Evolutionary conservation across 768 basidiomycete genomes (phyloP).

Genomic region (Amanita rubescens): DNA sequence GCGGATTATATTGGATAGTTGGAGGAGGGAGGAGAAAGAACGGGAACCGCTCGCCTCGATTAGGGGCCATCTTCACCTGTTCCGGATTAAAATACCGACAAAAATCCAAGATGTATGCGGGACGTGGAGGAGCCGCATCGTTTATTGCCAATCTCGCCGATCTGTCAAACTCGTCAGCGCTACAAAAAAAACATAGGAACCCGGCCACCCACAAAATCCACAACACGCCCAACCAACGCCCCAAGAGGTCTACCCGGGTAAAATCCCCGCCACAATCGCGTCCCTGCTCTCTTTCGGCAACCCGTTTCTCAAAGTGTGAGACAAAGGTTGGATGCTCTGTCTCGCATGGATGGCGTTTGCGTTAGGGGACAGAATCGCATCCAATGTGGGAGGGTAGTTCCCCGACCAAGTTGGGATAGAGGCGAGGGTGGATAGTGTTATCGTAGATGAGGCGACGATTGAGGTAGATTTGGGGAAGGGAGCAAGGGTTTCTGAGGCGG

Average conservation of each 20-base stretch:
- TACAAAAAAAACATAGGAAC: no score
- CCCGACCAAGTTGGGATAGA: neutral
- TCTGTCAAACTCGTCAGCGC: no score
- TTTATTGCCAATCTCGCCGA: no score
- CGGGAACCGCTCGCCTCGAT: conserved; percentile 38
- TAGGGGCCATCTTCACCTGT: conserved; percentile 59
- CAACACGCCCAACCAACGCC: conserved; percentile 54
- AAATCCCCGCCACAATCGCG: conserved; percentile 41
- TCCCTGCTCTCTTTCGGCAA: conserved; percentile 55
- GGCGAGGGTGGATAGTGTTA: neutral
- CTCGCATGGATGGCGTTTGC: conserved; percentile 26
- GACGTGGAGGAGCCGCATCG: no score
- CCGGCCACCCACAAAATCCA: conserved; percentile 84
- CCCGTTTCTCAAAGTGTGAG: conserved; percentile 36
- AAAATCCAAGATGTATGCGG: conserved; percentile 51
- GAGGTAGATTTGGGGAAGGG: neutral
- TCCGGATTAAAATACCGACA: conserved; percentile 55
- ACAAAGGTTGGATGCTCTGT: conserved; percentile 26
- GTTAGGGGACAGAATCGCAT: conserved; percentile 37
- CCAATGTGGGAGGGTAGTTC: conserved; percentile 19
- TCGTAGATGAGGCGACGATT: neutral
- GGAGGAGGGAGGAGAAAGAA: no score
- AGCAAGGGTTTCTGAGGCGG: neutral
- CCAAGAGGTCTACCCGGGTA: conserved; percentile 61
- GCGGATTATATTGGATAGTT: no score